Evolutionary conservation across 2,329 filamentous ascomycete species (phyloP).

Genomic region (Alternaria sp.): DNA sequence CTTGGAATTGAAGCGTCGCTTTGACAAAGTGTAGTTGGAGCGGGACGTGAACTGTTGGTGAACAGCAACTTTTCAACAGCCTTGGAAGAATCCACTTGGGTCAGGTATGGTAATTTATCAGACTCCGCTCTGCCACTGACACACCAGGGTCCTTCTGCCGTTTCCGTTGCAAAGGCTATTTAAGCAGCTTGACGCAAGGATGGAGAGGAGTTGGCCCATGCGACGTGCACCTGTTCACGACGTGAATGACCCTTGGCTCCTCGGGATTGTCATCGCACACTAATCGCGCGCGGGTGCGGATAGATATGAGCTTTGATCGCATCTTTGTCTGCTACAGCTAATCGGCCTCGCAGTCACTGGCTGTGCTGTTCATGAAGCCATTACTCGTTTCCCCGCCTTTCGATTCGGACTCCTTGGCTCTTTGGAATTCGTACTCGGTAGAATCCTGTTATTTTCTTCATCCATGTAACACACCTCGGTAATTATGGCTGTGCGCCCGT

Average conservation of each 20-base stretch:
- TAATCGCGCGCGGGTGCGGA: background rate
- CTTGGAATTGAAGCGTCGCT: constrained; percentile 1
- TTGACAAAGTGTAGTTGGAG: background rate
- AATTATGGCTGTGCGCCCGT: constrained; percentile 7
- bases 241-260: background rate
- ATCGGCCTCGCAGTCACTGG: background rate
- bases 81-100: background rate
- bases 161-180: background rate
- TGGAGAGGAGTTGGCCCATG: constrained; percentile 6
- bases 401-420: constrained; percentile 1
- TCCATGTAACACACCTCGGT: constrained; percentile 2
- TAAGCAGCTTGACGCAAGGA: background rate
- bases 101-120: constrained; percentile 4
- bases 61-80: background rate
- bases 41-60: background rate
- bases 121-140: constrained; percentile 1
- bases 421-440: background rate
- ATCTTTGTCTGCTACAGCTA: background rate
- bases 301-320: background rate
- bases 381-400: background rate
- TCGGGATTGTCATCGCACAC: background rate
- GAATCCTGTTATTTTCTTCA: constrained; percentile 1
- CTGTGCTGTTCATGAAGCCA: background rate
- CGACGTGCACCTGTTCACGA: constrained; percentile 5
- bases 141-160: background rate